Evolutionary conservation across 257 asterid species (phyloP).

Genomic region (Salvia splendens): DNA sequence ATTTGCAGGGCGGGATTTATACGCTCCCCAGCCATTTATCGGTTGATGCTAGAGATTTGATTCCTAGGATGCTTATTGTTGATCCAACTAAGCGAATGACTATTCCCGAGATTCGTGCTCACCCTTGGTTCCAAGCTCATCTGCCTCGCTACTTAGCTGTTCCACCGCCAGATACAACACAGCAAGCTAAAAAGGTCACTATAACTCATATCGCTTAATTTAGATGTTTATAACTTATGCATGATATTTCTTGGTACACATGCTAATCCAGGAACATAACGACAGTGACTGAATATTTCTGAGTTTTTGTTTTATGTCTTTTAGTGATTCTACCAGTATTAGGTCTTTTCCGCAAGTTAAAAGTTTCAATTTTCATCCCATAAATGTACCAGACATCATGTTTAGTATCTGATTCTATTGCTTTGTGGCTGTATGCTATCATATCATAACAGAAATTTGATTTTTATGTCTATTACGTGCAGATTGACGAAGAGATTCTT

Average conservation of each 20-base stretch:
- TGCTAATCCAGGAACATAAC: constrained; percentile 6
- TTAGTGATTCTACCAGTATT: constrained; percentile 10
- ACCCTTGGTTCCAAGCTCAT: constrained; percentile 96
- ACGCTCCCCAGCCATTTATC: constrained; percentile 98
- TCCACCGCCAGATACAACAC: constrained; percentile 93
- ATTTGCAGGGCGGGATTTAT: constrained; percentile 82
- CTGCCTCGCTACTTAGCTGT: constrained; percentile 96
- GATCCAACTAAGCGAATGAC: constrained; percentile 97
- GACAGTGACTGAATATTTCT: not conserved
- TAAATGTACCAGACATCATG: not conserved
- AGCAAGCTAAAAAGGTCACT: constrained; percentile 89
- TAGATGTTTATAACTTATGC: not conserved
- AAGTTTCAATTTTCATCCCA: not conserved
- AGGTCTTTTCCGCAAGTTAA: not conserved
- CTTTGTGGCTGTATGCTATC: constrained; percentile 8
- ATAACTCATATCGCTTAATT: constrained; percentile 11
- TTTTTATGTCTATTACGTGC: constrained; percentile 31
- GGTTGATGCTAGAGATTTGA: constrained; percentile 89
- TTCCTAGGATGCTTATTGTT: constrained; percentile 93
- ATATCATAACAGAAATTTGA: not conserved
- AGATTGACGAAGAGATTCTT: constrained; percentile 82
- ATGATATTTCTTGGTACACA: constrained; percentile 5
- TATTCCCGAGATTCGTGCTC: constrained; percentile 91
- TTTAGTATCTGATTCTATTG: constrained; percentile 6
- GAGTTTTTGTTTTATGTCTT: constrained; percentile 22